Conservation (phyloP, 495 filamentous ascomycete species). For the Ascobolus immersus region DNA sequence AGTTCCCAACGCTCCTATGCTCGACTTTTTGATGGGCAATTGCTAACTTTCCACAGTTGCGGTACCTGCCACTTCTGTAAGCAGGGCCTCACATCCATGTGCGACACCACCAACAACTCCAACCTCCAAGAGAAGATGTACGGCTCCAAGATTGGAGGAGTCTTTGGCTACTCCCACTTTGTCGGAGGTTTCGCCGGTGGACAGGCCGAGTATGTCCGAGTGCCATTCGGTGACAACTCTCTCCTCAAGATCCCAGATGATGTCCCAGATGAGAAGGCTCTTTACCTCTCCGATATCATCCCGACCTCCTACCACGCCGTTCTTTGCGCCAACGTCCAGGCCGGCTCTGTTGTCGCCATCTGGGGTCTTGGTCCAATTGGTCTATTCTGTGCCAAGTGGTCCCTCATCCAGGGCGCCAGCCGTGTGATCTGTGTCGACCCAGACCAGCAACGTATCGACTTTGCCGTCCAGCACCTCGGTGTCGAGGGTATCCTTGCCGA, state of each 20-base stretch:
- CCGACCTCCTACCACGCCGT: conserved; percentile 58
- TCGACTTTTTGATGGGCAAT: background rate
- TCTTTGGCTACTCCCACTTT: conserved; percentile 52
- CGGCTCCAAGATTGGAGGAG: conserved; percentile 42
- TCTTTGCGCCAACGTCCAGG: conserved; percentile 57
- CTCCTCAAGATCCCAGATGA: conserved; percentile 53
- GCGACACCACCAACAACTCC: conserved; percentile 54
- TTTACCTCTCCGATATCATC: conserved; percentile 63
- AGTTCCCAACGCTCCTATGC: too few species aligned
- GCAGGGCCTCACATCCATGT: conserved; percentile 47
- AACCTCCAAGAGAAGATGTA: conserved; percentile 46
- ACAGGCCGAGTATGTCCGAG: conserved; percentile 67
- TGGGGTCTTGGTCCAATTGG: conserved; percentile 41
- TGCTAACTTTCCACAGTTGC: conserved; percentile 9
- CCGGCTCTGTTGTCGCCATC: conserved; percentile 56
- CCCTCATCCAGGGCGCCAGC: conserved; percentile 41
- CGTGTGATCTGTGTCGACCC: conserved; percentile 66
- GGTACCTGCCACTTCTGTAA: conserved; percentile 50
- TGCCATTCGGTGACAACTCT: conserved; percentile 63
- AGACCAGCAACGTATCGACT: conserved; percentile 49
- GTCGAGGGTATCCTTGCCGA: conserved; percentile 34
- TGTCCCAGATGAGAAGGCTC: conserved; percentile 66
- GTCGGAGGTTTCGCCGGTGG: conserved; percentile 76
- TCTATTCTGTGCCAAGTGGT: conserved; percentile 52
- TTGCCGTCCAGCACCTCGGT: conserved; percentile 32